A percentile compares a stretch with the other conserved stretches of the same genome.
Evolutionary conservation across 495 filamentous ascomycete species (phyloP).

Genomic region (Penicillium samsonianum): DNA sequence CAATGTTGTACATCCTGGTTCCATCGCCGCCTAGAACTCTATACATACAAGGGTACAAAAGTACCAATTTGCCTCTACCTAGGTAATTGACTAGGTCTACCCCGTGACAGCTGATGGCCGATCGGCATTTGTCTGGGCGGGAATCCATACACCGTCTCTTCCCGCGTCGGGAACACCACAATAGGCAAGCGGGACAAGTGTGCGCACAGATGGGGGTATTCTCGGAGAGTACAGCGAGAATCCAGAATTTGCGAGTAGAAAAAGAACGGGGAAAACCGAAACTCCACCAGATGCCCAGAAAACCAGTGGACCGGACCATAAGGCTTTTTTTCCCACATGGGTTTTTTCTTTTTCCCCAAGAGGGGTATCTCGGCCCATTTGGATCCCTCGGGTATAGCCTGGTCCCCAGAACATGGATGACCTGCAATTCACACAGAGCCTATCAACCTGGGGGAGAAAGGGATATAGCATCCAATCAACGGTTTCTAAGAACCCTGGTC

Average conservation of each 20-base stretch:
- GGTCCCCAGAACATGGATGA: slow-evolving; percentile 4
- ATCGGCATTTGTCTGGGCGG: slow-evolving; percentile 24
- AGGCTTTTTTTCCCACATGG: slow-evolving; percentile 10
- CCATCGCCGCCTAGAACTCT: slow-evolving; percentile 1
- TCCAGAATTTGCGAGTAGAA: not conserved
- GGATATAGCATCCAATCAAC: not conserved
- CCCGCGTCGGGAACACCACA: slow-evolving; percentile 29
- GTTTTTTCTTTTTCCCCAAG: not conserved
- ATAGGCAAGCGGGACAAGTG: slow-evolving; percentile 23
- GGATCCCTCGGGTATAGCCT: slow-evolving; percentile 12
- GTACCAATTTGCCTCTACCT: slow-evolving; percentile 1
- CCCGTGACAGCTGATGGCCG: slow-evolving; percentile 19
- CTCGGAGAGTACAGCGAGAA: slow-evolving; percentile 26
- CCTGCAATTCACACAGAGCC: slow-evolving; percentile 5
- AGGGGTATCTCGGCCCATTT: slow-evolving; percentile 15
- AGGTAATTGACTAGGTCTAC: slow-evolving; percentile 4
- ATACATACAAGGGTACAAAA: not conserved
- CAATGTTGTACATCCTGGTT: not conserved
- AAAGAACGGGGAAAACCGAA: slow-evolving; percentile 1
- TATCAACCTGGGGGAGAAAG: slow-evolving; percentile 5
- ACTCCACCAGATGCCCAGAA: not conserved
- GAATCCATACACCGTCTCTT: slow-evolving; percentile 15
- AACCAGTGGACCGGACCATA: slow-evolving; percentile 6
- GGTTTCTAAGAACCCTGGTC: not conserved
- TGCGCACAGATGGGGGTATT: not conserved